Conservation (phyloP, 768 basidiomycete genomes). For the Boletus pseudo-olivaceus region DNA sequence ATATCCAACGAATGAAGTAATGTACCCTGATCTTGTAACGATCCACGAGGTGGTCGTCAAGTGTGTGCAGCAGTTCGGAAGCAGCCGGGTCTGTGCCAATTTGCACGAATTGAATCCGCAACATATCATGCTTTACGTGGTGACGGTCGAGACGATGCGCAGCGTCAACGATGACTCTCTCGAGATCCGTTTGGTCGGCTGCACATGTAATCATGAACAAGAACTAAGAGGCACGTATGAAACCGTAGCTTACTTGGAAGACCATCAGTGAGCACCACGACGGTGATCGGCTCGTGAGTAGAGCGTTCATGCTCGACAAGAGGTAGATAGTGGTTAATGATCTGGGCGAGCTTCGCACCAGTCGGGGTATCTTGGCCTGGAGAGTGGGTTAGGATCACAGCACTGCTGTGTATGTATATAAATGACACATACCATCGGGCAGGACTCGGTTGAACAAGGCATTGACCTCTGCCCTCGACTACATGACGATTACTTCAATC, state of each 20-base stretch:
- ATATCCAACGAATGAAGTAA: neutral
- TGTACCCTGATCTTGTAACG: slow-evolving; percentile 32
- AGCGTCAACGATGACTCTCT: slow-evolving; percentile 32
- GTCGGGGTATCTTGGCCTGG: slow-evolving; percentile 36
- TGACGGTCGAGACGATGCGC: slow-evolving; percentile 39
- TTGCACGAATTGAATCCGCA: slow-evolving; percentile 47
- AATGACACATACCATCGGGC: slow-evolving; percentile 18
- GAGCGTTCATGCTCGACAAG: slow-evolving; percentile 26
- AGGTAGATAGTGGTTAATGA: slow-evolving; percentile 37
- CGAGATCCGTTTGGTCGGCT: slow-evolving; percentile 29
- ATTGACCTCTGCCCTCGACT: slow-evolving; percentile 23
- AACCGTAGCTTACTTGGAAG: slow-evolving; percentile 35
- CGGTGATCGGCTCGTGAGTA: slow-evolving; percentile 34
- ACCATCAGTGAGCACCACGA: slow-evolving; percentile 39
- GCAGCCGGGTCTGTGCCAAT: slow-evolving; percentile 39
- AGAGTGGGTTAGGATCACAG: neutral
- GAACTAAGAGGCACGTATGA: neutral
- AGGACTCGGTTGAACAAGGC: slow-evolving; percentile 24
- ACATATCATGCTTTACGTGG: slow-evolving; percentile 33
- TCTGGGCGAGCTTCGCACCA: slow-evolving; percentile 35
- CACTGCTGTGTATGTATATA: neutral
- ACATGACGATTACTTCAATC: neutral
- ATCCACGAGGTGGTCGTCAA: slow-evolving; percentile 37
- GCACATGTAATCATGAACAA: neutral
- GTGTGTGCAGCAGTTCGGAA: slow-evolving; percentile 36